A percentile compares a stretch with the other conserved stretches of the same genome.
Conservation (phyloP, 805 yeast species). For the Saturnispora bothae region DNA sequence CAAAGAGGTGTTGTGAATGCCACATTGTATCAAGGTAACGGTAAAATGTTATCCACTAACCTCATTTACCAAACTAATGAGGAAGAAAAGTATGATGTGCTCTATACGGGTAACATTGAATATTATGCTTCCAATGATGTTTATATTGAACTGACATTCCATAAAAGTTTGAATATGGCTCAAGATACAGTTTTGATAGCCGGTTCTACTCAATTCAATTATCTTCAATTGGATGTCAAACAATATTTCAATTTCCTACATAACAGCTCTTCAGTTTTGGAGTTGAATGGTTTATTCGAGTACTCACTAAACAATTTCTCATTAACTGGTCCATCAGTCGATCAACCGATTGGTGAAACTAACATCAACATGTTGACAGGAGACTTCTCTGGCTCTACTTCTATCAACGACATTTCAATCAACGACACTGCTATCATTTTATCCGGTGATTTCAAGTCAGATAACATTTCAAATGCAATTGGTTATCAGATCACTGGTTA, state of each 20-base stretch:
- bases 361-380: slow-evolving; percentile 33
- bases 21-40: slow-evolving; percentile 44
- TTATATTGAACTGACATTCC: slow-evolving; percentile 33
- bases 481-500: slow-evolving; percentile 21
- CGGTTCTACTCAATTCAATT: slow-evolving; percentile 42
- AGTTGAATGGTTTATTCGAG: slow-evolving; percentile 72
- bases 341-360: slow-evolving; percentile 35
- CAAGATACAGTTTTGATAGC: slow-evolving; percentile 52
- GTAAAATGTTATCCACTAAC: slow-evolving; percentile 30
- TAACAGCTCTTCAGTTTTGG: not conserved
- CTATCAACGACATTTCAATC: slow-evolving; percentile 27
- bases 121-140: slow-evolving; percentile 29
- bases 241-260: slow-evolving; percentile 21
- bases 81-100: slow-evolving; percentile 66
- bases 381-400: slow-evolving; percentile 29
- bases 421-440: slow-evolving; percentile 30
- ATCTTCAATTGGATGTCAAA: slow-evolving; percentile 17
- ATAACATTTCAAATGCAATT: slow-evolving; percentile 30
- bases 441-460: slow-evolving; percentile 39
- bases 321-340: slow-evolving; percentile 23
- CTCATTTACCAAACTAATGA: slow-evolving; percentile 72
- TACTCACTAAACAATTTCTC: slow-evolving; percentile 59
- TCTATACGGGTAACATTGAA: slow-evolving; percentile 61
- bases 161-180: slow-evolving; percentile 24
- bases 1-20: slow-evolving; percentile 72